Conservation (phyloP, 805 yeast species). For the Kodamaea sagamina region DNA sequence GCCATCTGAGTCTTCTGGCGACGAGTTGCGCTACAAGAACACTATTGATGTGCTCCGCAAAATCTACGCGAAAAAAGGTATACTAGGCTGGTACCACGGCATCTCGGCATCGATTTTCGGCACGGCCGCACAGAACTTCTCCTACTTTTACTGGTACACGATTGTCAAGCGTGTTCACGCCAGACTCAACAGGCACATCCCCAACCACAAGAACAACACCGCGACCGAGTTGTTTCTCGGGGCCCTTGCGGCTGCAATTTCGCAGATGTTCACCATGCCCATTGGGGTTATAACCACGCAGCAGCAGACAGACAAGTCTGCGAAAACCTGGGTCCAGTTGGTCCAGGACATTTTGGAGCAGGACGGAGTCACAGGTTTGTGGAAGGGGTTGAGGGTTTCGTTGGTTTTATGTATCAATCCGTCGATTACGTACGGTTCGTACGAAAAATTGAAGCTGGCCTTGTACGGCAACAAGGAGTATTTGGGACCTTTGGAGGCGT, state of each 20-base stretch:
- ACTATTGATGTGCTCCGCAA: constrained; percentile 63
- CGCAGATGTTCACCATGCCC: constrained; percentile 81
- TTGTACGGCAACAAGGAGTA: constrained; percentile 45
- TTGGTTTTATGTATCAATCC: constrained; percentile 79
- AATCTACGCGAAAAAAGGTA: constrained; percentile 60
- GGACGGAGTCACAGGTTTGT: constrained; percentile 70
- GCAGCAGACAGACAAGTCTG: constrained; percentile 54
- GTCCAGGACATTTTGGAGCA: constrained; percentile 53
- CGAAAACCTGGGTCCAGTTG: constrained; percentile 34
- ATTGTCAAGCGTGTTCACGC: constrained; percentile 61
- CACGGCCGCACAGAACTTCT: constrained; percentile 74
- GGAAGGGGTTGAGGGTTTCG: constrained; percentile 84
- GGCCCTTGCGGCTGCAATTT: constrained; percentile 78
- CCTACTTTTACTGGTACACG: constrained; percentile 87
- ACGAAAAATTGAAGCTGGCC: constrained; percentile 61
- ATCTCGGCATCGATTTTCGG: constrained; percentile 66
- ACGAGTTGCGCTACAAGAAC: constrained; percentile 47
- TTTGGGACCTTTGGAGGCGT: constrained; percentile 64
- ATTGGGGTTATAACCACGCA: constrained; percentile 69
- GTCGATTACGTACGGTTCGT: constrained; percentile 81
- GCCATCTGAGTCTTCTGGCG: constrained; percentile 18
- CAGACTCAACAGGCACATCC: constrained; percentile 34
- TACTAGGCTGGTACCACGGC: constrained; percentile 73
- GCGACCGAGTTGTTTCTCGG: constrained; percentile 72
- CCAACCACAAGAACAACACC: constrained; percentile 50